Conservation (phyloP, 1,284 basidiomycete species). For the Cutaneotrichosporon sp. region DNA sequence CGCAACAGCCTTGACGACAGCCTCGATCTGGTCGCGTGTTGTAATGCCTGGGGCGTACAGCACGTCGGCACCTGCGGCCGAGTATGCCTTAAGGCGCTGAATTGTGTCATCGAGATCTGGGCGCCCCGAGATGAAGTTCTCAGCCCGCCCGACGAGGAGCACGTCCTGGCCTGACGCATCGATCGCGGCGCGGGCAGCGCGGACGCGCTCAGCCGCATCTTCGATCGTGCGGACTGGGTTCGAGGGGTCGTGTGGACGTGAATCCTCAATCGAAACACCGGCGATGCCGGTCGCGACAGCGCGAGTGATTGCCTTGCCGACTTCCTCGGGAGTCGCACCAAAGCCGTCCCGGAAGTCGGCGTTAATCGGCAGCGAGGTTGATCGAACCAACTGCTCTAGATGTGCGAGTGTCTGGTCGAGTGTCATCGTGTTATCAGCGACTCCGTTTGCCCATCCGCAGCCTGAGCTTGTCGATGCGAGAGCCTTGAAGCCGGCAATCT, state of each 20-base stretch:
- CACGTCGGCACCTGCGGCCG: conserved; percentile 1
- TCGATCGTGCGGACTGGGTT: neutral
- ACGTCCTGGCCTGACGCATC: neutral
- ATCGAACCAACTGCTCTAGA: neutral
- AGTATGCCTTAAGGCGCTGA: conserved; percentile 3
- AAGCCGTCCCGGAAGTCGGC: conserved; percentile 10
- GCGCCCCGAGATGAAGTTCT: conserved; percentile 5
- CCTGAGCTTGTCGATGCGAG: conserved; percentile 2
- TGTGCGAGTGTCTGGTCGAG: conserved; percentile 3
- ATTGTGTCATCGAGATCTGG: conserved; percentile 2
- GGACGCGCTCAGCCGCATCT: conserved; percentile 1
- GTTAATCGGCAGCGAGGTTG: conserved; percentile 4
- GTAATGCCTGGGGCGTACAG: conserved; percentile 5
- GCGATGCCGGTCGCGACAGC: conserved; percentile 4
- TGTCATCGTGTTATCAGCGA: neutral
- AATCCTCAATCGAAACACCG: conserved; percentile 6
- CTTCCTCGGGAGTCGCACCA: conserved; percentile 1
- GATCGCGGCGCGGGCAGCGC: conserved; percentile 3
- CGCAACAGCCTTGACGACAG: conserved; percentile 4
- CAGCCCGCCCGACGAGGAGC: conserved; percentile 3
- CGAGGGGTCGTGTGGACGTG: neutral
- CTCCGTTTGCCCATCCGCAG: neutral
- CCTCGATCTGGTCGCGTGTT: neutral
- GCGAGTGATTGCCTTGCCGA: neutral
- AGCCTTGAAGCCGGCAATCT: conserved; percentile 1